Base-by-base conservation (phyloP, 176 grass and related monocot genomes). In the Musa troglodytarum region DNA sequence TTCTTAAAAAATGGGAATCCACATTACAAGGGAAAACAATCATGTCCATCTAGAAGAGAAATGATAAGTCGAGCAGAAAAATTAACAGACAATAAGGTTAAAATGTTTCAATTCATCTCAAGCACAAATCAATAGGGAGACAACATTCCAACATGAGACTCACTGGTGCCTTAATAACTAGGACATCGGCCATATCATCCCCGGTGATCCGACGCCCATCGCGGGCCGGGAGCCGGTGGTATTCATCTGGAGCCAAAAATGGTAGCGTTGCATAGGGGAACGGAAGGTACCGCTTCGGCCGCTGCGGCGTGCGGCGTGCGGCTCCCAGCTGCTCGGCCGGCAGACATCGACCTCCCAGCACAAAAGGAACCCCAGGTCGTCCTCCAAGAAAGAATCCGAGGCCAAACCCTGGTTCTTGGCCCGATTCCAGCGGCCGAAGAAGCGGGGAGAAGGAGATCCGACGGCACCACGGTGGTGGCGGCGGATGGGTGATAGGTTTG, bases 161-260 rank as follows among this genome's bases (percentile, higher is more conserved):
- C 11, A 74, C 72, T n/a, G 72, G 72, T 29, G 53, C 58, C 72
- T 29, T 74, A 15, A 57, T 57, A 24, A 57, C 24, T 3, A 74
- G 24, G 4, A 23, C 53, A 54, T 74, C 72, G 24, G 11, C 24
- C 52, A 56, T 29, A 21, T 74, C 72, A 16, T 57, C 53, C 53
- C 11, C 2, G 2, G 72, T 12, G 20, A 2, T 29, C 19, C 72
- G 52, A 52, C 72, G 72, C 9, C 53, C 24, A 17, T 56, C 53
- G 25, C 53, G 25, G 22, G 13, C 12, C 9, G 72, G 16, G 23
- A 74, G 29, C 23, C 72, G 13, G 72, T 74, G 72, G 72, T 74
- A 74, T 53, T 74, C 72, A 11, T 74, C 53, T 24, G 52, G 52
- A 20, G 53, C 52, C 12, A 4, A 24, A 12, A 74, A 74, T 5